Evolutionary conservation across 345 rosid species (phyloP), one percentile per base, ranked within the genome.

Genomic region (Clausena lansium): DNA sequence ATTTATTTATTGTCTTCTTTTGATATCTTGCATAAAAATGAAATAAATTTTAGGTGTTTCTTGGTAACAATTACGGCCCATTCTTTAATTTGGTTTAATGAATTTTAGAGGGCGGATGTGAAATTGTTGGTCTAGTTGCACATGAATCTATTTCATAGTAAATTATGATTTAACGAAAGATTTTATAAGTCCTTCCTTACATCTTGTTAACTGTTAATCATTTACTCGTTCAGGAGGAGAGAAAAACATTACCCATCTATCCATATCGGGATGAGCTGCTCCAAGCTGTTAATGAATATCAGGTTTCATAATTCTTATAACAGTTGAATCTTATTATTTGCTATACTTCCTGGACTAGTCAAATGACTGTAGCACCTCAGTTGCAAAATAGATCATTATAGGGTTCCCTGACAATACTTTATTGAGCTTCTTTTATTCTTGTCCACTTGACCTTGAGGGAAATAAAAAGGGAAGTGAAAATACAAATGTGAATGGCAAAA

Each of bases 221-320:
- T 77, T 59, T 77, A 1, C 41, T 66, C 14, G 7, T 84, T 81
- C 85, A 94, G 97, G 99, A 86, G 79, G 99, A 92, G 39, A 86
- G 98, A 58, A 96, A 86, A 87, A 87, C 87, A 70, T 87, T 96
- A 66, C 99, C 99, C 35, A 90, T 96, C 69, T 96, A 90, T 79
- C 93, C 86, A 14, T 92, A 89, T 79, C 94, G 98, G 75, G 97
- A 91, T 52, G 87, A 89, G 63, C 84, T 96, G 54, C 98, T 96
- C 64, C 64, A 89, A 83, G 98, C 99, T 77, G 85, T 94, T 80
- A 74, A 84, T 65, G 83, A 87, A 38, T 88, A 87, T 85, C 99
- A 96, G 96, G 99, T 94, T 72, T 69, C 78, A 55, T 20, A 64
- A 77, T 55, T 74, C 47, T 80, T 68, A 70, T 20, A 19, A 8